Percentiles rank a stretch among this genome's conserved stretches.
Conservation (phyloP, 2,329 filamentous ascomycete species). For the Talaromyces albobiverticillius region DNA sequence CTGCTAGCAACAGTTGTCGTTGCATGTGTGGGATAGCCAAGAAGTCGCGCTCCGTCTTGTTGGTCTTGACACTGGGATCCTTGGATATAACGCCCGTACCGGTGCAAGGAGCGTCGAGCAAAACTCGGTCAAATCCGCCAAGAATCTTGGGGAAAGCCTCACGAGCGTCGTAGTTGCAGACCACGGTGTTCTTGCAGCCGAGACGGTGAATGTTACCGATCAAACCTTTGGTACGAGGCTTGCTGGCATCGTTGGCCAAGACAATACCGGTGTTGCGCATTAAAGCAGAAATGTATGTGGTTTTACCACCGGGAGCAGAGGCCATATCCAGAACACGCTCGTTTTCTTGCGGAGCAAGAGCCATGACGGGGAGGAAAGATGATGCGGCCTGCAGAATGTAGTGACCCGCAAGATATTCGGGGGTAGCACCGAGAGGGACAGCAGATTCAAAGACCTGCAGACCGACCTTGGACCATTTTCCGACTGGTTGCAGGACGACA, state of each 20-base stretch:
- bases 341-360: conserved; percentile 86
- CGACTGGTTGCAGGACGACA: conserved; percentile 92
- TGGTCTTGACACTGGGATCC: conserved; percentile 94
- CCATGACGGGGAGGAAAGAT: conserved; percentile 97
- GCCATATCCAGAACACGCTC: conserved; percentile 95
- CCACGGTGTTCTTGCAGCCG: conserved; percentile 88
- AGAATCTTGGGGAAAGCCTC: conserved; percentile 86
- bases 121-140: conserved; percentile 90
- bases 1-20: conserved; percentile 87
- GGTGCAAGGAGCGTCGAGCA: conserved; percentile 93
- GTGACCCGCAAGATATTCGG: conserved; percentile 94
- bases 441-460: conserved; percentile 93
- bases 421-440: conserved; percentile 85
- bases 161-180: conserved; percentile 91
- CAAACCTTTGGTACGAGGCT: conserved; percentile 87
- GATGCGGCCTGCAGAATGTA: conserved; percentile 97
- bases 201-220: conserved; percentile 97
- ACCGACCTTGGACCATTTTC: conserved; percentile 98
- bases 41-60: conserved; percentile 96
- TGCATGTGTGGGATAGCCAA: conserved; percentile 88
- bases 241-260: conserved; percentile 95
- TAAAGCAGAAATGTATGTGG: conserved; percentile 89
- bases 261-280: conserved; percentile 97
- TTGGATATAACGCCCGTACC: conserved; percentile 97
- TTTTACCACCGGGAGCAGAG: conserved; percentile 92